Base-by-base conservation (phyloP, 176 grass and related monocot genomes). In the Areca catechu region DNA sequence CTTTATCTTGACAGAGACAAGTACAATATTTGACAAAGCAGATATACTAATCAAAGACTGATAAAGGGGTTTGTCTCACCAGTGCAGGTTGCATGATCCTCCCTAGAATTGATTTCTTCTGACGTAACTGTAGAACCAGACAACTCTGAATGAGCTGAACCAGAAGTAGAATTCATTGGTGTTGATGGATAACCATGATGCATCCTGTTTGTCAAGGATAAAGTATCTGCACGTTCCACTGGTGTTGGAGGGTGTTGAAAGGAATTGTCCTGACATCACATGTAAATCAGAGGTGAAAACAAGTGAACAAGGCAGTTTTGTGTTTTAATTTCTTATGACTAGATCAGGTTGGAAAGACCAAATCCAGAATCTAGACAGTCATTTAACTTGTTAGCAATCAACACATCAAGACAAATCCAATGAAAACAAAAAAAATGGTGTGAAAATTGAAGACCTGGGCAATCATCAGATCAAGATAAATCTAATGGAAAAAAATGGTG, bases 71-170 rank as follows among this genome's bases (percentile, higher is more conserved):
- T 57, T 69, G 65, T 61, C 82, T 88, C 60, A 85, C 82, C 73
- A 80, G 51, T 65, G 67, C 73, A 77, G 65, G 74, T 62, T 55
- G 73, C 62, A 52, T 64, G 23, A 30, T 56, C 70, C 20, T 62
- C 81, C 59, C 61, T 51, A 70, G 81, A 98, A 51, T 88, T 84
- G 51, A 83, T 88, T 78, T 88, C 93, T 68, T 96, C 86, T 28
- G 67, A 79, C 29, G 60, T 53, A 63, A 62, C 48, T 60, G 71
- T 52, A 34, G 53, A 47, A 50, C 50, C 82, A 16, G 78, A 92
- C 61, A 67, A 58, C 72, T 88, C 93, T 49, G 87, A 88, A 61
- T 85, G 72, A 64, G 71, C 81, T 60, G 87, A 89, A 22, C 34
- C 56, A 72, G 62, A 57, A 77, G 66, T 56, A 55, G 86, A 97